Percentiles rank a stretch among this genome's conserved stretches.
Evolutionary conservation across 129 eudicot species (phyloP).

Genomic region (Oenanthe sinensis): DNA sequence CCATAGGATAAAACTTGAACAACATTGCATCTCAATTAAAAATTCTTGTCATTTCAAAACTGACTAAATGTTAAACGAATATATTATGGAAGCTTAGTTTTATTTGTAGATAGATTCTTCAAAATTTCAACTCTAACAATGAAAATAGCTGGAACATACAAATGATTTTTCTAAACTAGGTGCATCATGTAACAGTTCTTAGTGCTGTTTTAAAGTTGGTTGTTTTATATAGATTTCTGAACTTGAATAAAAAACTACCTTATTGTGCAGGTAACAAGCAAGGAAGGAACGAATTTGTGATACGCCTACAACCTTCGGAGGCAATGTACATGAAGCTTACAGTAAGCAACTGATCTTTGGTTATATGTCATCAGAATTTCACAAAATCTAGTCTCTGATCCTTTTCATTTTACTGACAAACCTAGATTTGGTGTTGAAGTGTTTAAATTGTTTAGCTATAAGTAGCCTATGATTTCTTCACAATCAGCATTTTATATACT

Average conservation of each 20-base stretch:
- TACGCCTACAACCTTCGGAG: conserved; percentile 86
- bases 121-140: neutral
- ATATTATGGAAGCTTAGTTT: neutral
- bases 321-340: conserved; percentile 98
- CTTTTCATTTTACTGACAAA: neutral
- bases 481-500: neutral
- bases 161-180: neutral
- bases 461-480: neutral
- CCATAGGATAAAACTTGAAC: neutral
- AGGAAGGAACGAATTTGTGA: conserved; percentile 91
- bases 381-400: neutral
- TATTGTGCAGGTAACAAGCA: conserved; percentile 61
- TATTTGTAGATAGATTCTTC: neutral
- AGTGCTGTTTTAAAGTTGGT: neutral
- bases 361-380: neutral
- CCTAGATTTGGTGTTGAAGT: neutral
- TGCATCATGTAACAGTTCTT: neutral
- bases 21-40: neutral
- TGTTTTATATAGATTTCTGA: conserved; percentile 7
- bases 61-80: neutral
- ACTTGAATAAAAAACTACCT: neutral
- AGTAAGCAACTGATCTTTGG: conserved; percentile 27
- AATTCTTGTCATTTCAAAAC: neutral
- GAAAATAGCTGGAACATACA: neutral
- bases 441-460: neutral